Evolutionary conservation across 352 stramenopile genomes (phyloP).

Genomic region (Pythium brassicae): DNA sequence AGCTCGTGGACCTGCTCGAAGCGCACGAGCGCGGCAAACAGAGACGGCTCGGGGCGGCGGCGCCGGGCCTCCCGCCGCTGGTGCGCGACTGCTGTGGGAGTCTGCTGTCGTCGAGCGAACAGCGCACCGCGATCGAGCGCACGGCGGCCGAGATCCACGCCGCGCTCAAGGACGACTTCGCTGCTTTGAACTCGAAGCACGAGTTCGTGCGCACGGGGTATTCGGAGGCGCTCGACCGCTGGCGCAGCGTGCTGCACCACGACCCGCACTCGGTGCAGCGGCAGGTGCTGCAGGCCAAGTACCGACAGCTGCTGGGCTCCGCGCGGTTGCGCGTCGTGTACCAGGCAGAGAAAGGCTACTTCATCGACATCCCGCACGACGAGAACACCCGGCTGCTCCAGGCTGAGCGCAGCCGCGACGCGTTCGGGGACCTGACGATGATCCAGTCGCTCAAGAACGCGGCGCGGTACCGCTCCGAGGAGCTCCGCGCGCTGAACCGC

Average conservation of each 20-base stretch:
- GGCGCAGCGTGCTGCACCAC: constrained; percentile 40
- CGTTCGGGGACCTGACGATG: constrained; percentile 35
- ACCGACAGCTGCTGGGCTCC: constrained; percentile 46
- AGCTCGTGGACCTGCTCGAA: constrained; percentile 28
- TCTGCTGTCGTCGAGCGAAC: constrained; percentile 13
- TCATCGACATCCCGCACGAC: constrained; percentile 61
- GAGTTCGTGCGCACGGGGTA: constrained; percentile 61
- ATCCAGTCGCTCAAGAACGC: constrained; percentile 71
- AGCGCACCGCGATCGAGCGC: constrained; percentile 16
- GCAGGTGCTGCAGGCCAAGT: constrained; percentile 51
- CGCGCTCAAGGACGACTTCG: constrained; percentile 61
- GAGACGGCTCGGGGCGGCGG: neutral
- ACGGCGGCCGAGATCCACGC: constrained; percentile 39
- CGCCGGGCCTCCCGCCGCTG: constrained; percentile 20
- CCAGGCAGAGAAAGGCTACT: constrained; percentile 59
- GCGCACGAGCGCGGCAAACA: constrained; percentile 18
- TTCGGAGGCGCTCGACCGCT: constrained; percentile 52
- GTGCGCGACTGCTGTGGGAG: constrained; percentile 21
- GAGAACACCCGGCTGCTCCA: constrained; percentile 45
- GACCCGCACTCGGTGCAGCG: constrained; percentile 37
- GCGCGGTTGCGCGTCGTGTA: constrained; percentile 55
- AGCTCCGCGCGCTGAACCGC: constrained; percentile 56
- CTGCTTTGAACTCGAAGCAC: constrained; percentile 49
- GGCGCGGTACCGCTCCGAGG: constrained; percentile 59
- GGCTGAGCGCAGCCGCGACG: constrained; percentile 12